Base-by-base conservation (phyloP, 2,329 filamentous ascomycete species). In the Colletotrichum gigasporum region DNA sequence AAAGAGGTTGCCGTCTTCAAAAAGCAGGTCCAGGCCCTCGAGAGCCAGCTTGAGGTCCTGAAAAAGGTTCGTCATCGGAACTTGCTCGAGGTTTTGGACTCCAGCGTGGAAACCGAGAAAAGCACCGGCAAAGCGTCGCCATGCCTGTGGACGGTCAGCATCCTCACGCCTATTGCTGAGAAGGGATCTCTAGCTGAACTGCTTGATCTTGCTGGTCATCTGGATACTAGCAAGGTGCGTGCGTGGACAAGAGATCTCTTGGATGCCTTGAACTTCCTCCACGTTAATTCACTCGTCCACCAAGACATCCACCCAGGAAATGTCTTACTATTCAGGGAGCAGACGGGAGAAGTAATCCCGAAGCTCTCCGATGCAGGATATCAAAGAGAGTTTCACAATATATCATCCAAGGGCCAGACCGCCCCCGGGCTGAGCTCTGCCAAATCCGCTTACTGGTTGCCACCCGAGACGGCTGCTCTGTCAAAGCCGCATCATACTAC, bases 221-320 rank as follows among this genome's bases (percentile, higher is more conserved):
- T 97, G 52, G 87, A 91, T 41, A 86, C 92, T 53, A 87, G 87
- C 67, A 94, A 90, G 73, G 90, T 94, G 44, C 90, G 94, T 55
- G 90, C 92, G 22, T 98, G 94, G 91, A 96, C 93, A n/a, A 89
- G 94, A 63, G 93, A 97, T 71, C 83, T 99, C 16, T 85, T 99
- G 24, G 93, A 97, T 78, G 96, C 91, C 0, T 81, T 99, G 26
- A 91, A 93, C 63, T 97, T 91, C 74, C 87, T 97, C 54, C 95
- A 98, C 77, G 90, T 91, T 68, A 90, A 92, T 73, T 93, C 93
- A 18, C 84, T 97, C 60, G 83, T 93, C 22, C 96, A 98, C 76
- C 91, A 92, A 72, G 89, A 92, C 71, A 89, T 97, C 16, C 93
- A 97, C 72, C 83, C 90, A 11, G 85, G 87, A 16, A 97, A 97